Base-by-base conservation (phyloP, 1,139 yeast genomes). In the Tardiomyces digboiensis region DNA sequence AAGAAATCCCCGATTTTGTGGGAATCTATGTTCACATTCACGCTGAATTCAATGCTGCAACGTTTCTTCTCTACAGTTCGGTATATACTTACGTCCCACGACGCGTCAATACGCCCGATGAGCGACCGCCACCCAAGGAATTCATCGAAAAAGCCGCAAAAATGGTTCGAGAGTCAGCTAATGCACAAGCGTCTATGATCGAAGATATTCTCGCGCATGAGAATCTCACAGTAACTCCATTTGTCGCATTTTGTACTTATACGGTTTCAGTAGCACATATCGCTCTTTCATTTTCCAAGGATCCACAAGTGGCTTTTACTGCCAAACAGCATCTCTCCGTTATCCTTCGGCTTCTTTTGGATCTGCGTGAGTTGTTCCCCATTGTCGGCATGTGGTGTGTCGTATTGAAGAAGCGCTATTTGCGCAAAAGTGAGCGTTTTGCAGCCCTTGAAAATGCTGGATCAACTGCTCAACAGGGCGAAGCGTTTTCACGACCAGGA, bases 371-470 rank as follows among this genome's bases (percentile, higher is more conserved):
- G 36, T 61, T 58, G 42, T 64, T 65, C 63, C 57, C 57, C 42
- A 58, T 60, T 36, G 66, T 62, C 1, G 64, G 64, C 2, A 59
- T 61, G 7, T 64, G 68, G 68, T 63, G 67, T 46, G 54, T 62
- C 29, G 56, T 58, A 33, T 55, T 64, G 19, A 62, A 63, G 42
- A 62, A 61, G 21, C 52, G 66, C 19, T 64, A 64, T 38, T 42
- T 52, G 13, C 46, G 48, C 36, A 49, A 52, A 29, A 44, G 52
- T 8, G 19, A 33, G 19, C 37, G 37, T 20, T 19, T 33, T 44
- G 45, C 19, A 42, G 49, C 10, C 45, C 42, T 41, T 44, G 44
- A 21, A 29, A 12, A 18, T 40, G 29, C 41, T 29, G 42, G 40
- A 38, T 36, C 47, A 8, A 37, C 47, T 8, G 42, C 41, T 37